Evolutionary conservation across 192 early-diverging fungal species (phyloP).

Genomic region (Podila epicladia): DNA sequence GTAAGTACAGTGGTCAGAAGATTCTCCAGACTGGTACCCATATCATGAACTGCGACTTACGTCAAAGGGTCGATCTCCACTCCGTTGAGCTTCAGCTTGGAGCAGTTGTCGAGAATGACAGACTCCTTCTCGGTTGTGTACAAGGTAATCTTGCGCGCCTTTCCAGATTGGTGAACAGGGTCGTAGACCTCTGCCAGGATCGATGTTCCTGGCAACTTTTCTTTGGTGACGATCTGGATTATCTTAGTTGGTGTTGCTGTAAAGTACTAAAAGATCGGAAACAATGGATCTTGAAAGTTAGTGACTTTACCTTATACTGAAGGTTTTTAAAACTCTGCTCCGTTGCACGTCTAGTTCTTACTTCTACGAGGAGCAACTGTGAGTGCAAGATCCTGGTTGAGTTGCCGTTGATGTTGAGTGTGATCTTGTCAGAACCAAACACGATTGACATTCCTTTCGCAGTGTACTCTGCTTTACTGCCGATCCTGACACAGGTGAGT

Average conservation of each 20-base stretch:
- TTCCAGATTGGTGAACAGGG: constrained; percentile 11
- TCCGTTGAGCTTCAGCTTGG: constrained; percentile 21
- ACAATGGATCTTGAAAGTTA: neutral
- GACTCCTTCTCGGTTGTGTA: constrained; percentile 22
- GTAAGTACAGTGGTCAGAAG: too few species aligned
- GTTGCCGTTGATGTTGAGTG: constrained; percentile 24
- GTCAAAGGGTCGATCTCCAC: constrained; percentile 25
- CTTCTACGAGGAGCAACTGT: constrained; percentile 23
- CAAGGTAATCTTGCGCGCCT: constrained; percentile 17
- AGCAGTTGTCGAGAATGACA: constrained; percentile 14
- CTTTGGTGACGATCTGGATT: constrained; percentile 20
- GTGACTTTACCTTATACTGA: too few species aligned
- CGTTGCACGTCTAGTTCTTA: neutral
- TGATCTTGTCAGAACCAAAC: constrained; percentile 27
- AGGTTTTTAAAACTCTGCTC: too few species aligned
- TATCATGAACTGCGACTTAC: constrained; percentile 4
- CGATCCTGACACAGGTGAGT: constrained; percentile 21
- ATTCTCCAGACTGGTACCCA: too few species aligned
- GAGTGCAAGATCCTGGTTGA: constrained; percentile 22
- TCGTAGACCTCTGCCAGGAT: constrained; percentile 24
- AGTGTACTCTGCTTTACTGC: constrained; percentile 20
- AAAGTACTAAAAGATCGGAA: constrained; percentile 20
- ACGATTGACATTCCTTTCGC: constrained; percentile 17
- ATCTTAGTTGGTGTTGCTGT: constrained; percentile 18
- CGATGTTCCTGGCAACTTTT: constrained; percentile 17